Base-by-base conservation (phyloP, 495 filamentous ascomycete species). In the Venustampulla echinocandica region DNA sequence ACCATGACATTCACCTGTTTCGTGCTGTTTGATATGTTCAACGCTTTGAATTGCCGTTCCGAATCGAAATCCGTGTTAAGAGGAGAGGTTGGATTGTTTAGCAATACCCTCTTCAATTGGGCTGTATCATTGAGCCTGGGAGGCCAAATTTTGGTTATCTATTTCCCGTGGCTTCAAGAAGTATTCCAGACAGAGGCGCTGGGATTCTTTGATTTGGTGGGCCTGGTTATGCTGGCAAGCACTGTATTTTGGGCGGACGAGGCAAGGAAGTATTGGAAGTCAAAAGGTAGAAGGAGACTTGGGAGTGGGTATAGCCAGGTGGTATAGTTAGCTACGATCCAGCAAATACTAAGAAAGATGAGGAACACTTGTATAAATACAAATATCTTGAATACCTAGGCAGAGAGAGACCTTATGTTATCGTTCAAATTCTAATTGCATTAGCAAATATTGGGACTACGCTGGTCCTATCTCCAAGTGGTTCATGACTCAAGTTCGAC, bases 1-100 rank as follows among this genome's bases (percentile, higher is more conserved):
- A 98, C 92, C 47, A 95, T 96, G 87, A 98, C 92, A 1, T 98
- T 98, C 63, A 98, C 92, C 17, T 93, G 87, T 65, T 98, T 98
- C 58, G 92, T 98, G 18, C 73, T 97, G 20, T 98, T 95, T 62
- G 92, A 98, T 69, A 97, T 98, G 92, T 93, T 95, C 70, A 95
- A 96, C 62, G 92, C 92, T 0, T 71, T 98, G 11, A 83, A 87
- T 7, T 97, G 92, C 64, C 86, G 92, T 41, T 92, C 85, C 39
- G 90, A 96, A 62, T 75, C 73, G 53, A 98, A 98, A 58, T 89
- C 83, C 24, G 71, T 97, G 3, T 77, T 96, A 18, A 73, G 80
- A 22, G 90, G 90, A 33, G 92, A 98, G 59, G 74, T 97, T 19
- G 69, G 80, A 15, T 54, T 96, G 1, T 84, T 87, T 35, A 76